phyloP scores from a whole-genome alignment of 106 monocot genomes.

The Dendrobium chrysotoxum region DNA sequence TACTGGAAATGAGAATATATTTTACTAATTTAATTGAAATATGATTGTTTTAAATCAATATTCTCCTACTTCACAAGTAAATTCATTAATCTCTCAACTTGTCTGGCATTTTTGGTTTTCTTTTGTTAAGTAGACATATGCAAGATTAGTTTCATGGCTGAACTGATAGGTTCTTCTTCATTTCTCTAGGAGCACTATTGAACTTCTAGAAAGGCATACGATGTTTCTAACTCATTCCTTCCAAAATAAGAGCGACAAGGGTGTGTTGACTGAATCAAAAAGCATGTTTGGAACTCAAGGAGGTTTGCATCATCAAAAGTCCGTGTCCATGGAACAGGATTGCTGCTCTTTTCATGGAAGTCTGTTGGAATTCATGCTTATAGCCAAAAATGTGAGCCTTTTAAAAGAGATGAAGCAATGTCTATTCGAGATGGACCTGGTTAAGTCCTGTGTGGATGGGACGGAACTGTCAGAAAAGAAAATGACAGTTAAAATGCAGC shows the following conservation, averaged over 20 bases:
- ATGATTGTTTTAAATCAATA: background rate
- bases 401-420: conserved; percentile 16
- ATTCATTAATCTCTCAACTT: background rate
- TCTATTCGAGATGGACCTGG: conserved; percentile 14
- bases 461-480: conserved; percentile 14
- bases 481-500: conserved; percentile 11
- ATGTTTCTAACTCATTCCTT: conserved; percentile 12
- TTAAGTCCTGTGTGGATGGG: conserved; percentile 14
- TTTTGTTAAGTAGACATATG: background rate
- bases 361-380: conserved; percentile 33
- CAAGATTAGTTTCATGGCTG: background rate
- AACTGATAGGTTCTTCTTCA: background rate
- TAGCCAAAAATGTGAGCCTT: conserved; percentile 31
- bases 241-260: conserved; percentile 14
- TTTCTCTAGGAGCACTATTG: background rate
- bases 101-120: background rate
- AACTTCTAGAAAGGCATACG: background rate
- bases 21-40: background rate
- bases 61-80: background rate
- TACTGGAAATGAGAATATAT: background rate
- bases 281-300: conserved; percentile 30
- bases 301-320: conserved; percentile 24
- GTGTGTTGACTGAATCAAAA: conserved; percentile 15
- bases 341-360: conserved; percentile 33
- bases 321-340: conserved; percentile 22